Conservation (phyloP, 225 moss, liverwort and hornwort genomes). For the Takakia lepidozioides region DNA sequence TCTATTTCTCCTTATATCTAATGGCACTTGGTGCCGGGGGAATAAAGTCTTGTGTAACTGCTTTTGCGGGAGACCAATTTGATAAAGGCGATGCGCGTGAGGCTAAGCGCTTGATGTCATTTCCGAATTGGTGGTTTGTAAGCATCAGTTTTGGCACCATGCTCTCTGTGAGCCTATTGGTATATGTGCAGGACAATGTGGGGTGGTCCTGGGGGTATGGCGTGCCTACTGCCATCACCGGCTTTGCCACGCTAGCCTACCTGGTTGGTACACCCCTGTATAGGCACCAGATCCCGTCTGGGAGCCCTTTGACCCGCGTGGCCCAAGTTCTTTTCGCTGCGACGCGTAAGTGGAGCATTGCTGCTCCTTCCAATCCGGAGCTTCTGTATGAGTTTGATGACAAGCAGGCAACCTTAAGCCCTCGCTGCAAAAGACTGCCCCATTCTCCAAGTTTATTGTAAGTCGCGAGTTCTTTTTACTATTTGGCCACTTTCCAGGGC, state of each 20-base stretch:
- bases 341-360: conserved; percentile 63
- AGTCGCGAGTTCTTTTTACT: too few species aligned
- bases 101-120: conserved; percentile 79
- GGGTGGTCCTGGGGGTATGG: conserved; percentile 96
- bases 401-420: too few species aligned
- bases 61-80: conserved; percentile 98
- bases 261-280: conserved; percentile 70
- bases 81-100: conserved; percentile 69
- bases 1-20: conserved; percentile 83
- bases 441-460: too few species aligned
- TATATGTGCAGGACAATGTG: conserved; percentile 73
- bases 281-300: conserved; percentile 73
- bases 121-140: conserved; percentile 99
- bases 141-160: conserved; percentile 98
- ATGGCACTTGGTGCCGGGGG: conserved; percentile 99
- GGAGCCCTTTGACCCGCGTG: conserved; percentile 79
- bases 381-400: conserved; percentile 83
- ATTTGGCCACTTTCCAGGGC: too few species aligned
- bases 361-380: conserved; percentile 60
- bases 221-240: conserved; percentile 71
- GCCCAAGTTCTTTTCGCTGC: conserved; percentile 77
- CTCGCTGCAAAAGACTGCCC: too few species aligned
- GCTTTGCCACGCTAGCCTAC: conserved; percentile 59
- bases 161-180: conserved; percentile 87
- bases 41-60: conserved; percentile 97